Percentiles rank a stretch among this genome's conserved stretches.
phyloP scores from a whole-genome alignment of 768 basidiomycete genomes.

The Lactarius trivialis region DNA sequence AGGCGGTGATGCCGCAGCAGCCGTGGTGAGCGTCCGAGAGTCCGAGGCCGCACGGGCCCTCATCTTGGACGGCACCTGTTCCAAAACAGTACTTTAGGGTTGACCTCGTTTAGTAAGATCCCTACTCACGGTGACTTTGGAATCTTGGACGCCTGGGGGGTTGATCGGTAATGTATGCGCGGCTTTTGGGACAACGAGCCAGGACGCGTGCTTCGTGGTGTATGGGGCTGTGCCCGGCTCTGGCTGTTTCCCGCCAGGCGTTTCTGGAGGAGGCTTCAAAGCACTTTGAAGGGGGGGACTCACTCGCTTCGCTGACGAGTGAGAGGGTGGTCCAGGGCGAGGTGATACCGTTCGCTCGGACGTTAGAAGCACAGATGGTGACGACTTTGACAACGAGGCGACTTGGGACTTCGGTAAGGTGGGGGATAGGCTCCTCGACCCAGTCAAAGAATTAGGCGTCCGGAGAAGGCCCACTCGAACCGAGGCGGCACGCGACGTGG shows the following conservation, averaged over 20 bases:
- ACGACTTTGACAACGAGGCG: neutral
- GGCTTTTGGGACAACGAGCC: slow-evolving; percentile 17
- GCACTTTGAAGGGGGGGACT: slow-evolving; percentile 12
- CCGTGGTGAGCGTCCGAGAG: slow-evolving; percentile 14
- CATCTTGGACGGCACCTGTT: slow-evolving; percentile 8
- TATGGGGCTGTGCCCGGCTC: neutral
- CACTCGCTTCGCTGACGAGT: slow-evolving; percentile 5
- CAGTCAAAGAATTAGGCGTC: slow-evolving; percentile 7
- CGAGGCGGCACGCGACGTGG: slow-evolving; percentile 6
- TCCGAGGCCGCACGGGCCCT: slow-evolving; percentile 21
- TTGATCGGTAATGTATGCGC: neutral
- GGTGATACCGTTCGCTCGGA: slow-evolving; percentile 4
- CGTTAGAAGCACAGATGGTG: slow-evolving; percentile 1
- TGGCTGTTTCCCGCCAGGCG: neutral
- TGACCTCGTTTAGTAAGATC: neutral
- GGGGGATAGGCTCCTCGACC: neutral
- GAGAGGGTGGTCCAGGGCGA: neutral
- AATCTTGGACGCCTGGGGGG: neutral
- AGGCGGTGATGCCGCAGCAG: neutral
- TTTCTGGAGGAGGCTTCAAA: slow-evolving; percentile 3
- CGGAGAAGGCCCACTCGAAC: slow-evolving; percentile 18
- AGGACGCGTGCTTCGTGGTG: slow-evolving; percentile 16
- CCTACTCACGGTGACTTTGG: slow-evolving; percentile 4
- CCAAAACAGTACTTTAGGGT: neutral
- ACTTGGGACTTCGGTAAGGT: slow-evolving; percentile 5